phyloP scores from a whole-genome alignment of 1,284 basidiomycete genomes.

The Kalmanozyma brasiliensis region DNA sequence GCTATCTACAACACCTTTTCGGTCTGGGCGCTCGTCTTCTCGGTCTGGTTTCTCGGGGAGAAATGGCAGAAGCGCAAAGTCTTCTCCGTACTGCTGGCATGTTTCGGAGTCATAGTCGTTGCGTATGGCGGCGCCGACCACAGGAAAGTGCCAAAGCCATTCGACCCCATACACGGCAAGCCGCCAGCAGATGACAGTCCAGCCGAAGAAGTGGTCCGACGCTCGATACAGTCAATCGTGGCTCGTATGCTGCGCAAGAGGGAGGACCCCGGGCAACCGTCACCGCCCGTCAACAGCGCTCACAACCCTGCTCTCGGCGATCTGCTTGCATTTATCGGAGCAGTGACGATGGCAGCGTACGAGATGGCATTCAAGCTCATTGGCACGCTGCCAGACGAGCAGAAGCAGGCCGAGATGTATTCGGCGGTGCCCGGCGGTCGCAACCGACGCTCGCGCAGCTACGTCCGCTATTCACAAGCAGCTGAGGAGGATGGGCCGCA shows the following conservation, averaged over 20 bases:
- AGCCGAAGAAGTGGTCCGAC: conserved; percentile 11
- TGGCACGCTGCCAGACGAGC: conserved; percentile 60
- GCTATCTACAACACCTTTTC: conserved; percentile 67
- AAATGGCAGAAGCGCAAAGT: conserved; percentile 62
- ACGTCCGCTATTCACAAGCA: conserved; percentile 24
- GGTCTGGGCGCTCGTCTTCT: conserved; percentile 66
- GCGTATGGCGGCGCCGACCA: conserved; percentile 63
- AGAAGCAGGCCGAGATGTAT: conserved; percentile 45
- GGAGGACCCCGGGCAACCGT: conserved; percentile 1
- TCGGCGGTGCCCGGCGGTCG: conserved; percentile 36
- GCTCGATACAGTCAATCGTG: conserved; percentile 1
- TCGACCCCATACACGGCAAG: conserved; percentile 52
- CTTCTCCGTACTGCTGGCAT: conserved; percentile 60
- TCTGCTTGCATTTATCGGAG: conserved; percentile 59
- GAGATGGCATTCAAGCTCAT: conserved; percentile 65
- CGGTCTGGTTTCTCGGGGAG: conserved; percentile 64
- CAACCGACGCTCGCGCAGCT: conserved; percentile 42
- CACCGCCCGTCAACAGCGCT: conserved; percentile 21
- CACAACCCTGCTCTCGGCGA: conserved; percentile 59
- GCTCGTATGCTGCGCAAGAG: conserved; percentile 5
- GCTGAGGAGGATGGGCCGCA: conserved; percentile 5
- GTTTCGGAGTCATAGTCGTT: conserved; percentile 60
- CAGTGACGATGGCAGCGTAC: conserved; percentile 66
- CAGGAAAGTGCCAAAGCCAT: conserved; percentile 41
- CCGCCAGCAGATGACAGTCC: conserved; percentile 21